Evolutionary conservation across 495 filamentous ascomycete species (phyloP).

Genomic region (Friedmanniomyces endolithicus): DNA sequence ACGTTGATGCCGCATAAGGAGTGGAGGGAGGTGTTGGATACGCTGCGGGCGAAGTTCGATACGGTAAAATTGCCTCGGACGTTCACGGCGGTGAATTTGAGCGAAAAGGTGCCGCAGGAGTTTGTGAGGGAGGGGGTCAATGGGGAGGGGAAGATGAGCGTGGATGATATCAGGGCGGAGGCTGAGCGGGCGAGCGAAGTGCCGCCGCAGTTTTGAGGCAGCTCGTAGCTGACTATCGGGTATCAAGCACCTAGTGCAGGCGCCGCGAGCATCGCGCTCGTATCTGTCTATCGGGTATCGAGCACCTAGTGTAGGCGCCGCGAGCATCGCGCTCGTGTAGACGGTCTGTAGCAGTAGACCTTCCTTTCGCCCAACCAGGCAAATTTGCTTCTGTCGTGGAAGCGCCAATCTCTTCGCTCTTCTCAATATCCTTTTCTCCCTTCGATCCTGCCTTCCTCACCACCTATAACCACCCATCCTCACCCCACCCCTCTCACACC

Average conservation of each 20-base stretch:
- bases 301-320: neutral
- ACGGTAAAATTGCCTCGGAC: constrained; percentile 89
- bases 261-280: neutral
- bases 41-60: constrained; percentile 83
- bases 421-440: neutral
- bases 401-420: no score
- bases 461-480: neutral
- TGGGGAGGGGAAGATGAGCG: neutral
- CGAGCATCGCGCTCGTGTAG: neutral
- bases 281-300: neutral
- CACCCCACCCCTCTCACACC: neutral
- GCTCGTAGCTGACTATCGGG: neutral
- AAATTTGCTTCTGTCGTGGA: no score
- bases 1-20: constrained; percentile 85
- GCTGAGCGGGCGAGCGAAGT: neutral
- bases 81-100: constrained; percentile 85
- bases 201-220: neutral
- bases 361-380: no score
- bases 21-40: constrained; percentile 93
- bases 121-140: neutral
- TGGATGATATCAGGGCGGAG: neutral
- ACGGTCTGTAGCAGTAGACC: no score
- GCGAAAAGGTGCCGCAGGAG: constrained; percentile 41
- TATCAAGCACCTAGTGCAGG: neutral
- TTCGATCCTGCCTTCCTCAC: no score